These are phyloP conservation scores for Leccinum barrowsii DNA, from an alignment of 768 basidiomycete species.

Conservation along the genomic window DNA sequence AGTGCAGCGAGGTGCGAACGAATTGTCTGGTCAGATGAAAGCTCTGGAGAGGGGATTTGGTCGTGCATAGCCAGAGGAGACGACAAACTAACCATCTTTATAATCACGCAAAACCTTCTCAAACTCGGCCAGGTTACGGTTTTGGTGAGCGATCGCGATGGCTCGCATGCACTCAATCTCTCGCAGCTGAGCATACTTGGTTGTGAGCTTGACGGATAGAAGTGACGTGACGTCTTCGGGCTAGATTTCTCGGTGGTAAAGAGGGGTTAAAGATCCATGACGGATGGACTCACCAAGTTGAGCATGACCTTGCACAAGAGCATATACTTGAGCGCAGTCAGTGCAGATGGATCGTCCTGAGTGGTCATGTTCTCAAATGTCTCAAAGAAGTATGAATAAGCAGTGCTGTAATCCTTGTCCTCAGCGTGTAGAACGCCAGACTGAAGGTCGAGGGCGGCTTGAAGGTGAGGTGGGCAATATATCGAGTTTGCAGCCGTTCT, in stretches of 20 bases:
- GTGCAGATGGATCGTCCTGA: conserved; percentile 71
- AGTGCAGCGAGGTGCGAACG: conserved; percentile 90
- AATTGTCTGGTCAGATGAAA: conserved; percentile 94
- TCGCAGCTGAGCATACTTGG: conserved; percentile 80
- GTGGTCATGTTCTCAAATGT: conserved; percentile 86
- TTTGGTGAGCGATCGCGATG: conserved; percentile 90
- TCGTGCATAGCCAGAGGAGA: background rate
- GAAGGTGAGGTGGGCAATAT: conserved; percentile 79
- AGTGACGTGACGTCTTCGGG: conserved; percentile 92
- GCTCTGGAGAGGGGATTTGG: conserved; percentile 48
- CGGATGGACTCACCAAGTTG: conserved; percentile 62
- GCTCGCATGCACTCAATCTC: conserved; percentile 97
- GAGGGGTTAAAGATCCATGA: background rate
- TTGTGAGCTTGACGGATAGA: conserved; percentile 80
- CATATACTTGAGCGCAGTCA: conserved; percentile 96
- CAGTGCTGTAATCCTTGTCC: conserved; percentile 97
- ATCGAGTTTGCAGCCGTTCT: conserved; percentile 94
- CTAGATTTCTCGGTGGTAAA: conserved; percentile 37
- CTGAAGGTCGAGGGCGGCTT: conserved; percentile 60
- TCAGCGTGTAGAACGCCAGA: conserved; percentile 88
- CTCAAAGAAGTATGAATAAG: conserved; percentile 96
- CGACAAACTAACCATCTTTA: conserved; percentile 55
- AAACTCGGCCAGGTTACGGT: conserved; percentile 85
- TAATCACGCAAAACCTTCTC: conserved; percentile 86
- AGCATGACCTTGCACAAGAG: conserved; percentile 98